phyloP scores from a whole-genome alignment of 2,329 filamentous ascomycete species.

The Trichophyton equinum region DNA sequence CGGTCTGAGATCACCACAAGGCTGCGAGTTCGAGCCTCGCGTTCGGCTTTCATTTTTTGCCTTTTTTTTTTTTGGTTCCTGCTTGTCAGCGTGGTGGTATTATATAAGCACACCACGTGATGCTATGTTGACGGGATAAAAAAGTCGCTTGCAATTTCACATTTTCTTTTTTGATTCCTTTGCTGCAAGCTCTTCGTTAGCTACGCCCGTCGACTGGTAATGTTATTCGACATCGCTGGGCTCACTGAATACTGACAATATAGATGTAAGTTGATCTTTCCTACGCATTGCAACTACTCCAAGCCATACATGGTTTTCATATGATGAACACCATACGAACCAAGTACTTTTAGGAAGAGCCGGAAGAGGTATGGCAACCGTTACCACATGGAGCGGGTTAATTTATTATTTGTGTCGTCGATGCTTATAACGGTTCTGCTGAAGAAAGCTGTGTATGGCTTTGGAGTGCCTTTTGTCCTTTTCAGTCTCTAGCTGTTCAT shows the following conservation, averaged over 20 bases:
- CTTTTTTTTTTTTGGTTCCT: background rate
- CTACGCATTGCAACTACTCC: background rate
- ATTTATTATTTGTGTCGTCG: slow-evolving; percentile 26
- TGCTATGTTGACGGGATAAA: background rate
- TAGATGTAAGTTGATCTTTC: background rate
- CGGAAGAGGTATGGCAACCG: slow-evolving; percentile 35
- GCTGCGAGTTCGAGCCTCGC: slow-evolving; percentile 33
- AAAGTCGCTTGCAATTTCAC: background rate
- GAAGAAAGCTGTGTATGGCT: slow-evolving; percentile 17
- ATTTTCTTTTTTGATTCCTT: background rate
- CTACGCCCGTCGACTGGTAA: too few species aligned
- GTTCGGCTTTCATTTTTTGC: slow-evolving; percentile 22
- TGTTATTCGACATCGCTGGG: too few species aligned
- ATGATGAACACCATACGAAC: slow-evolving; percentile 35
- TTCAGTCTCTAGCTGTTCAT: background rate
- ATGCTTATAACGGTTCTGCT: slow-evolving; percentile 38
- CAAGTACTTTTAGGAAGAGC: slow-evolving; percentile 35
- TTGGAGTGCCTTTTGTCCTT: background rate
- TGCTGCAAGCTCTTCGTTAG: too few species aligned
- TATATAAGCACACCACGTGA: background rate
- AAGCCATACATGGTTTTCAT: background rate
- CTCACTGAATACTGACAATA: too few species aligned
- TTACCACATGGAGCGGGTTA: slow-evolving; percentile 7
- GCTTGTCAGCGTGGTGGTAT: background rate
- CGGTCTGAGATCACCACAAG: slow-evolving; percentile 19